Evolutionary conservation across 2,329 filamentous ascomycete genomes (phyloP).

Genomic region (Epichloe amarillans): DNA sequence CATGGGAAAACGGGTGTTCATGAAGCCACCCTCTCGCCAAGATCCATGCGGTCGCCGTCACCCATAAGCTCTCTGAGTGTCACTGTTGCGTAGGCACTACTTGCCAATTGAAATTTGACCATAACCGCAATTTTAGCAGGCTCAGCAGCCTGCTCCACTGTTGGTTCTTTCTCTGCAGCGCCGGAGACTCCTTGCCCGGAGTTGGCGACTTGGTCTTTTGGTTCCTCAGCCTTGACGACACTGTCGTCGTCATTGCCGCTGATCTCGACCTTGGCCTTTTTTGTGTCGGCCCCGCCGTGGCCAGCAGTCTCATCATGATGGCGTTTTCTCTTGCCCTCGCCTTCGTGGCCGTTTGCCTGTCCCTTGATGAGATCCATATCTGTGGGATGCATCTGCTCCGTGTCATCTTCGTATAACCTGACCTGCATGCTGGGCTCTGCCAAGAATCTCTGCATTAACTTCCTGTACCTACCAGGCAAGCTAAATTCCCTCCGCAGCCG

Average conservation of each 20-base stretch:
- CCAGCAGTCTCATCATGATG: constrained; percentile 8
- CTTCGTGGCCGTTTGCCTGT: constrained; percentile 5
- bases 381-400: constrained; percentile 79
- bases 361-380: constrained; percentile 59
- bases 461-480: constrained; percentile 78
- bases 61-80: constrained; percentile 64
- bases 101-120: constrained; percentile 61
- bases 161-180: constrained; percentile 9
- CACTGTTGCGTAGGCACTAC: constrained; percentile 77
- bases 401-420: constrained; percentile 52
- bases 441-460: constrained; percentile 61
- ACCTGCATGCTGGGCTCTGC: constrained; percentile 54
- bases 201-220: background rate
- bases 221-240: background rate
- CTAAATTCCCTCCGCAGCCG: constrained; percentile 77
- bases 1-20: background rate
- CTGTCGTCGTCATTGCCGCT: constrained; percentile 4
- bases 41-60: constrained; percentile 24
- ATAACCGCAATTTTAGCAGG: constrained; percentile 47
- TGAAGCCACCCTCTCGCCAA: constrained; percentile 3
- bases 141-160: constrained; percentile 9
- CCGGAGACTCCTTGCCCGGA: constrained; percentile 2
- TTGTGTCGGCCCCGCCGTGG: constrained; percentile 6
- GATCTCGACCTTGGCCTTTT: constrained; percentile 4
- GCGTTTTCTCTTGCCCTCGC: constrained; percentile 8